Evolutionary conservation across 2,329 filamentous ascomycete species (phyloP).

Genomic region (Ophiocordyceps camponoti-leonardi): DNA sequence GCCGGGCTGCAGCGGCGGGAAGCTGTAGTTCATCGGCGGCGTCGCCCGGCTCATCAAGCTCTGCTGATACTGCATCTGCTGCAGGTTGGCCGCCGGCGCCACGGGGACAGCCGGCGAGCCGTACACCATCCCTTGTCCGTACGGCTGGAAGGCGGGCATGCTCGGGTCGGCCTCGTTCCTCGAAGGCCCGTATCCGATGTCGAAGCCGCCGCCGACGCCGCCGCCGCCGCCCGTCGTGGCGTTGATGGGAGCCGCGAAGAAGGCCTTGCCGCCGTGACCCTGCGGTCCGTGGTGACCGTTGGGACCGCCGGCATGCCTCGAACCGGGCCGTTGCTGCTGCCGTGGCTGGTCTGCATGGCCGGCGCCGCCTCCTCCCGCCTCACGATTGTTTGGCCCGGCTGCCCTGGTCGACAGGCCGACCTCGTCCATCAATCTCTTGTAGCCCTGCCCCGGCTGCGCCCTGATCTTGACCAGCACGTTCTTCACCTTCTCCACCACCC

Average conservation of each 20-base stretch:
- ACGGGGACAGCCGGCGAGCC: conserved; percentile 26
- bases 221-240: conserved; percentile 9
- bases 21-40: conserved; percentile 39
- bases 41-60: conserved; percentile 34
- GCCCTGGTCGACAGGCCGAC: conserved; percentile 67
- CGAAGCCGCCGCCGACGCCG: too few relatives aligned
- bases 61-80: conserved; percentile 43
- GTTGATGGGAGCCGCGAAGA: conserved; percentile 25
- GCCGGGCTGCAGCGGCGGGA: conserved; percentile 35
- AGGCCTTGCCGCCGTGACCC: conserved; percentile 28
- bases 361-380: conserved; percentile 18
- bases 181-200: conserved; percentile 32
- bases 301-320: conserved; percentile 29
- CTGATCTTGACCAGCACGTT: conserved; percentile 79
- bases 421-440: conserved; percentile 98
- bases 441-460: conserved; percentile 84
- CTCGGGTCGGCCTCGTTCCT: conserved; percentile 33
- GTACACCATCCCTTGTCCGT: conserved; percentile 35
- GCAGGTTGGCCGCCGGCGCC: conserved; percentile 27
- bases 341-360: conserved; percentile 28
- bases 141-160: conserved; percentile 31
- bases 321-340: conserved; percentile 38
- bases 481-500: conserved; percentile 85
- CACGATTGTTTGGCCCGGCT: conserved; percentile 19
- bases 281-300: conserved; percentile 24